A percentile compares a stretch with the other conserved stretches of the same genome.
Evolutionary conservation across 352 stramenopile species (phyloP).

Genomic region (Phytophthora cactorum): DNA sequence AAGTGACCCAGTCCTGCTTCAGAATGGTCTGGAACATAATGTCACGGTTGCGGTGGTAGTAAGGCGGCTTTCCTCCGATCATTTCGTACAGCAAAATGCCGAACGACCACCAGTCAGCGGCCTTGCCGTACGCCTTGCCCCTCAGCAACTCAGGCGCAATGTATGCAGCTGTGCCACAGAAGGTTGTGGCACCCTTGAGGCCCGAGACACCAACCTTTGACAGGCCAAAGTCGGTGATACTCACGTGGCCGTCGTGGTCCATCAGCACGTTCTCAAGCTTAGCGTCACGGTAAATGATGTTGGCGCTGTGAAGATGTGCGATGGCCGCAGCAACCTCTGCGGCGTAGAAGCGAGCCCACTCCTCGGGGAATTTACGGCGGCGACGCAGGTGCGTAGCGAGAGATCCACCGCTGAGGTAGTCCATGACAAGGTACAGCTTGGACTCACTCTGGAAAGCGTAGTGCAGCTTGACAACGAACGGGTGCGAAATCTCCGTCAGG

Average conservation of each 20-base stretch:
- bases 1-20: slow-evolving; percentile 94
- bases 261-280: slow-evolving; percentile 97
- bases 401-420: slow-evolving; percentile 92
- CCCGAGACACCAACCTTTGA: slow-evolving; percentile 92
- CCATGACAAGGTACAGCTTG: slow-evolving; percentile 94
- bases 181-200: slow-evolving; percentile 89
- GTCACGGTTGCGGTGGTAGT: slow-evolving; percentile 92
- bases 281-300: slow-evolving; percentile 97
- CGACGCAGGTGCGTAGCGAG: slow-evolving; percentile 91
- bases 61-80: slow-evolving; percentile 92
- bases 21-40: slow-evolving; percentile 94
- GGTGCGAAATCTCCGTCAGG: slow-evolving; percentile 92
- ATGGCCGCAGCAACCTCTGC: slow-evolving; percentile 94
- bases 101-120: slow-evolving; percentile 96
- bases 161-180: slow-evolving; percentile 94
- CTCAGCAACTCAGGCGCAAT: slow-evolving; percentile 93
- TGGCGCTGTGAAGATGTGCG: slow-evolving; percentile 92
- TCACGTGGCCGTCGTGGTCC: slow-evolving; percentile 93
- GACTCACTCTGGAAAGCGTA: slow-evolving; percentile 95
- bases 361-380: slow-evolving; percentile 89
- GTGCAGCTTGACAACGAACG: slow-evolving; percentile 95
- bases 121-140: slow-evolving; percentile 90
- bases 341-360: slow-evolving; percentile 92
- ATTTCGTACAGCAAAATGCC: slow-evolving; percentile 96
- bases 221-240: slow-evolving; percentile 95